Conservation (phyloP, 805 yeast genomes). For the Candida dajiaensis region DNA sequence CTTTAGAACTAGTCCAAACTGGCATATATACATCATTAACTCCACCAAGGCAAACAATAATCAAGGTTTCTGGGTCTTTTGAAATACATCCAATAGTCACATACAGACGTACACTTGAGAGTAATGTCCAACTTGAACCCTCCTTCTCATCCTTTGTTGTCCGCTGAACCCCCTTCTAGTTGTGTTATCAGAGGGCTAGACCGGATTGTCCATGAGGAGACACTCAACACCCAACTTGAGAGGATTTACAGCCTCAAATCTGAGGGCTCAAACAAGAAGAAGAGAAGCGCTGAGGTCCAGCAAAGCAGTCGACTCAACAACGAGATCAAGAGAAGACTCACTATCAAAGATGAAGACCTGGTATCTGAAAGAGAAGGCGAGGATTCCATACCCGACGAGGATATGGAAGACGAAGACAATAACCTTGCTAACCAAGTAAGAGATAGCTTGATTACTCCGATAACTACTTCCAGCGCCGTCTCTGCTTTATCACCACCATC, state of each 20-base stretch:
- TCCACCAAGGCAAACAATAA: background rate
- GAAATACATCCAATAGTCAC: background rate
- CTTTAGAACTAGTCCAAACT: background rate
- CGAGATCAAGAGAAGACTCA: constrained; percentile 15
- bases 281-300: constrained; percentile 20
- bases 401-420: constrained; percentile 15
- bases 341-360: constrained; percentile 10
- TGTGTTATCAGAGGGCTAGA: constrained; percentile 16
- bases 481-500: constrained; percentile 1
- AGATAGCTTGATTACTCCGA: background rate
- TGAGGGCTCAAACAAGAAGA: constrained; percentile 8
- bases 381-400: constrained; percentile 1
- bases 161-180: constrained; percentile 16
- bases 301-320: constrained; percentile 3
- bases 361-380: constrained; percentile 1
- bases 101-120: background rate
- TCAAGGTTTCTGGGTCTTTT: background rate
- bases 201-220: constrained; percentile 3
- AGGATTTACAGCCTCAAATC: constrained; percentile 4
- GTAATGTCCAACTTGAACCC: constrained; percentile 11
- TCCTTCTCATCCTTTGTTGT: constrained; percentile 17
- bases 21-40: background rate
- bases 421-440: constrained; percentile 17
- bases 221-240: background rate
- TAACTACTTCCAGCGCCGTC: background rate